Percentiles rank a stretch among this genome's conserved stretches.
Conservation (phyloP, 2,329 filamentous ascomycete genomes). For the Hymenoscyphus occultus region DNA sequence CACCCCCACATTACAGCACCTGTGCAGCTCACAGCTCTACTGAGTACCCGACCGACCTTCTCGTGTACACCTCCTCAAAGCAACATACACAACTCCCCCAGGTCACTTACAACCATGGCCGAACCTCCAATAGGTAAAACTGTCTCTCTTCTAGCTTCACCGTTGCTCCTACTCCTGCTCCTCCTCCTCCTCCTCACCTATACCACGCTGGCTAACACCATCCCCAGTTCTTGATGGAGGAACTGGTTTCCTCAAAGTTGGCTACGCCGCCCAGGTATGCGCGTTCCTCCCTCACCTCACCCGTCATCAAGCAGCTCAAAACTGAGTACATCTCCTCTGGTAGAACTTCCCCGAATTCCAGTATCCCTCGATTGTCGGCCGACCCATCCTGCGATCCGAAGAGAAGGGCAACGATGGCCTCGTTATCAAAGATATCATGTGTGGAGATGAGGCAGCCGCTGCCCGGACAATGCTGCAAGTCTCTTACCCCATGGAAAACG, state of each 20-base stretch:
- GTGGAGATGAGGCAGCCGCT: conserved; percentile 94
- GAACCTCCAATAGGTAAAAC: conserved; percentile 38
- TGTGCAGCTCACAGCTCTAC: too few species aligned
- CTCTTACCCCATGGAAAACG: conserved; percentile 99
- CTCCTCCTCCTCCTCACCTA: background rate
- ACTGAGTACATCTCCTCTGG: conserved; percentile 15
- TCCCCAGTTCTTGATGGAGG: conserved; percentile 92
- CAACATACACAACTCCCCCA: background rate
- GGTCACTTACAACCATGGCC: conserved; percentile 31
- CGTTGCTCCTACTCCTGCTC: background rate
- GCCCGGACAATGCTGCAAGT: conserved; percentile 97
- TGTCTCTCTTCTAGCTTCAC: background rate
- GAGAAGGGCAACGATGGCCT: conserved; percentile 67
- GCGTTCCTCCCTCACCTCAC: conserved; percentile 12
- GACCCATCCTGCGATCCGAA: conserved; percentile 94
- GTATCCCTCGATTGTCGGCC: conserved; percentile 96
- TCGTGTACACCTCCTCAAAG: background rate
- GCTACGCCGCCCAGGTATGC: conserved; percentile 84
- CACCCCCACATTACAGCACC: background rate
- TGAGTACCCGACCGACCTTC: background rate
- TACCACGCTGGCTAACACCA: conserved; percentile 11
- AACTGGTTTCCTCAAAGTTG: conserved; percentile 99
- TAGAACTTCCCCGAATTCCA: conserved; percentile 99
- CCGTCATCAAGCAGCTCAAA: background rate
- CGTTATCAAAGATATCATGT: conserved; percentile 98